Evolutionary conservation across 441 rosid genomes (phyloP), one percentile per base, ranked within the genome.

Genomic region (Brassica balearica): DNA sequence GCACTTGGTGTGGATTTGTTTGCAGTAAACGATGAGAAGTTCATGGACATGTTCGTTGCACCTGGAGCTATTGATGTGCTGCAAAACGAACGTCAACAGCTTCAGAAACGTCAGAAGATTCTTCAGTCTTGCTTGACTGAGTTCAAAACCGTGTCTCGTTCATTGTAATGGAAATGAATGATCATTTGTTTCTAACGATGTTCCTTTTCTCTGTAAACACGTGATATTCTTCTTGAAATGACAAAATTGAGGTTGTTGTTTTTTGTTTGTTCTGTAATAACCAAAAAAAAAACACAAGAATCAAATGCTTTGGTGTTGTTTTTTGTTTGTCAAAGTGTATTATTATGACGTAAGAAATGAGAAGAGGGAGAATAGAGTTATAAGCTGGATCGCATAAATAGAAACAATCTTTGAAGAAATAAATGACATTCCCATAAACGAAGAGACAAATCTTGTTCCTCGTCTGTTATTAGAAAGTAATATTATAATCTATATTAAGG

Each of bases 11-110:
- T 93, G 85, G 97, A 95, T 76, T 63, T 95, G 77, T 95, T 95
- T 48, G 98, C 96, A 0, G 96, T 89, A 32, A 91, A 84, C 46
- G 98, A 93, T 32, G 99, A 89, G 51, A 92, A 83, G 81, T 95
- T 95, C 87, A 91, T 89, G 98, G 98, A 95, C 86, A 88, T 95
- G 94, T 95, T 93, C 65, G 92, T 88, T 23, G 95, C 95, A n/a
- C 98, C 99, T 8, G 97, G 91, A 36, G 98, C 98, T 15, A 86
- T 93, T 65, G 96, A 92, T 29, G 84, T 85, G 32, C 86, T 93
- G 63, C 88, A 88, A 65, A 83, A 86, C 22, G 95, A 93, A 82
- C 76, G 89, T 3, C 92, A 89, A 75, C 86, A 88, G 23, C 92
- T 95, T 34, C 90, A 89, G 82, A 92, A 92, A 58, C 96, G 98